These are phyloP conservation scores for Nyssa sinensis DNA, from an alignment of 148 eudicot species.

Conservation along the genomic window DNA sequence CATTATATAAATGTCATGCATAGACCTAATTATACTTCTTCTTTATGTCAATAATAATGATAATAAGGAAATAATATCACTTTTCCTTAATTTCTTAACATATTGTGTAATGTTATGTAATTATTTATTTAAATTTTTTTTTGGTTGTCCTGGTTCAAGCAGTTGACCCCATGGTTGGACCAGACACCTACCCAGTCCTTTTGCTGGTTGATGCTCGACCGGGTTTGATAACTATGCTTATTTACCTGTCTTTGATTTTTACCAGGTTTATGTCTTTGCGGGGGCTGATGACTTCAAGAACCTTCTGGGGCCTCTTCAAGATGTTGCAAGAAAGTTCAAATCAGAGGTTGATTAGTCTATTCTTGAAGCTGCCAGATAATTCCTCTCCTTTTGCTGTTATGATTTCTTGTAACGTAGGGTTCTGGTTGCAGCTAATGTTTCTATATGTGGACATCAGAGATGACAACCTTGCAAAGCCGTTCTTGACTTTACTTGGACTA, in stretches of 20 bases:
- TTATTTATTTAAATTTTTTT: too few species aligned
- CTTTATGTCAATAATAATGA: too few species aligned
- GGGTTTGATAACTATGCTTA: conserved; percentile 8
- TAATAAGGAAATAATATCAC: too few species aligned
- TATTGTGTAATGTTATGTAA: too few species aligned
- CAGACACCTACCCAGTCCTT: too few species aligned
- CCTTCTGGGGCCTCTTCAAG: conserved; percentile 62
- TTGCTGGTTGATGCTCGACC: too few species aligned
- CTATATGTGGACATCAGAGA: conserved; percentile 60
- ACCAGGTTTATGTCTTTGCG: conserved; percentile 78
- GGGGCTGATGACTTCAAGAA: conserved; percentile 59
- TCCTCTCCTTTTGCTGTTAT: background rate
- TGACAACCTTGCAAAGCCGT: conserved; percentile 91
- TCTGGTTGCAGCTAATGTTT: conserved; percentile 66
- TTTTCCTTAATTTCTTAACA: too few species aligned
- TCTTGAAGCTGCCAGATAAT: conserved; percentile 1
- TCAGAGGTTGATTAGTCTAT: conserved; percentile 52
- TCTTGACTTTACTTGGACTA: conserved; percentile 73
- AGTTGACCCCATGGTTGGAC: too few species aligned
- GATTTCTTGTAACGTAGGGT: background rate
- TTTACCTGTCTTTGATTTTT: conserved; percentile 20
- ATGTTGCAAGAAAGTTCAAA: conserved; percentile 73
- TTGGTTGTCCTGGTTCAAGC: too few species aligned
- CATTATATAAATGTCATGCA: too few species aligned
- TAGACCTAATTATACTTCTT: too few species aligned